Evolutionary conservation across 1,139 yeast genomes (phyloP), one percentile per base, ranked within the genome.

Genomic region (Candida labiduridarum): DNA sequence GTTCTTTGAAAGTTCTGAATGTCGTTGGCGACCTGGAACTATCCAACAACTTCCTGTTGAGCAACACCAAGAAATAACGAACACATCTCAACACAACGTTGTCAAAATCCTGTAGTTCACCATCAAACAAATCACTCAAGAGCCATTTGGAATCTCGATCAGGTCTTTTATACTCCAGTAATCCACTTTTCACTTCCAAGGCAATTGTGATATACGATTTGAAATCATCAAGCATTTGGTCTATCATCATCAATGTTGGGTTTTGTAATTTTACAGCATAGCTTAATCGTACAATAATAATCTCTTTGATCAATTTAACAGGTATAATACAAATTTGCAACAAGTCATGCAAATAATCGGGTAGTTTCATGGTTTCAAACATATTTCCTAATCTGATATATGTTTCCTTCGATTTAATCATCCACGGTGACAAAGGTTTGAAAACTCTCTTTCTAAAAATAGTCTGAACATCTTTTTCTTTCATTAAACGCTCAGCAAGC

Each of bases 221-320:
- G 63, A 92, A 87, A 65, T 91, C 97, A 45, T 85, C 94, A 56
- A 94, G 82, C 82, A 90, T 88, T 68, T 92, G 97, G 66, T 94
- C 98, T 57, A 94, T 89, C 86, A 92, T 89, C 92, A 91, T 88
- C 82, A 91, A 83, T 0, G 98, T 91, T 1, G 97, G 97, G 59
- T 89, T 89, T 49, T 82, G 84, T 51, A 92, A 71, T 59, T 87
- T 87, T 65, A 81, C 79, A 3, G 98, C 96, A 63, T 90, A 91
- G 2, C 80, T 75, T 48, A 94, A 76, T 56, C 98, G 78, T 42
- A 89, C 81, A 44, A 80, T 81, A 46, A 92, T 87, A 47, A 90
- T 82, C 61, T 90, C 97, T 62, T 87, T 88, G 56, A 92, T 85
- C 48, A 94, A 74, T 56, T 83, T 84, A 63, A 91, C 78, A 1